phyloP scores from a whole-genome alignment of 192 early-diverging fungal species.

The Rhizoclosmatium sp. region DNA sequence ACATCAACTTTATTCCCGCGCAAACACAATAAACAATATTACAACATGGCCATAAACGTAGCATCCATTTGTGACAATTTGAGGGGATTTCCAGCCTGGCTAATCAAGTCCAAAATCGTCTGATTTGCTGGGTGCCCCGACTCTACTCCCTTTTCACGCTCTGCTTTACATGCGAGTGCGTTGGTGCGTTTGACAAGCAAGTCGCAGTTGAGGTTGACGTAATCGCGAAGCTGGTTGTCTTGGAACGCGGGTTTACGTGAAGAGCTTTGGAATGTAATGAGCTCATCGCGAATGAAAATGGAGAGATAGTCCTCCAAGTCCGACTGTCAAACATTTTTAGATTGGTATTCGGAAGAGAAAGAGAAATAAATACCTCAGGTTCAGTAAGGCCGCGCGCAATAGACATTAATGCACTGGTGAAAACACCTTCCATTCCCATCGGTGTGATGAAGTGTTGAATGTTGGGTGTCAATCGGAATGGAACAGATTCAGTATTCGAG shows the following conservation, averaged over 20 bases:
- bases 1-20: too few species aligned
- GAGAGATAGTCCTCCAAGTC: constrained; percentile 94
- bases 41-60: constrained; percentile 77
- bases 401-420: constrained; percentile 83
- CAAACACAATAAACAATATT: neutral
- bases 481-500: constrained; percentile 82
- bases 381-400: constrained; percentile 84
- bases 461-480: constrained; percentile 98
- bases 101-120: constrained; percentile 90
- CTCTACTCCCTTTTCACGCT: constrained; percentile 72
- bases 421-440: constrained; percentile 92
- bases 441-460: constrained; percentile 95
- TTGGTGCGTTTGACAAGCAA: constrained; percentile 75
- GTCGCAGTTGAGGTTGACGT: constrained; percentile 74
- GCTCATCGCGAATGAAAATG: constrained; percentile 94
- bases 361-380: constrained; percentile 69
- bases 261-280: constrained; percentile 77
- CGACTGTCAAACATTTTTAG: constrained; percentile 45
- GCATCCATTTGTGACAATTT: constrained; percentile 97
- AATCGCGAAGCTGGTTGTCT: constrained; percentile 71
- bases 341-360: neutral
- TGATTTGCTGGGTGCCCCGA: constrained; percentile 72
- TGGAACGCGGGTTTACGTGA: constrained; percentile 60
- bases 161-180: constrained; percentile 74
- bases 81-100: constrained; percentile 87